Evolutionary conservation across 495 filamentous ascomycete species (phyloP).

Genomic region (Penicillium coffeae): DNA sequence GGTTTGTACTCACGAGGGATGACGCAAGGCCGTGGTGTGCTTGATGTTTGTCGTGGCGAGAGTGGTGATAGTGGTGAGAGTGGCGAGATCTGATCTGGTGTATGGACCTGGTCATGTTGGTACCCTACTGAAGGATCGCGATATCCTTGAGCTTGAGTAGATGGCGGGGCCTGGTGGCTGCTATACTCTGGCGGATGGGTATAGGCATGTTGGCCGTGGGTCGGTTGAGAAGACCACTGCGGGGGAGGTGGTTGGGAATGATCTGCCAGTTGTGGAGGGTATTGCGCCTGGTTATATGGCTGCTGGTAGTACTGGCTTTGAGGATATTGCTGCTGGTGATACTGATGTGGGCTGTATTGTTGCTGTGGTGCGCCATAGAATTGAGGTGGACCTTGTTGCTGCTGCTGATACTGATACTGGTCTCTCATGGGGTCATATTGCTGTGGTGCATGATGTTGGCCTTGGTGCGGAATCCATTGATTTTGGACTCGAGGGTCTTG

Average conservation of each 20-base stretch:
- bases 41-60: neutral
- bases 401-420: neutral
- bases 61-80: neutral
- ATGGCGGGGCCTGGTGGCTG: no score
- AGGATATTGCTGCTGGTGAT: neutral
- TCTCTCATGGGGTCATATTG: no score
- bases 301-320: neutral
- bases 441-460: no score
- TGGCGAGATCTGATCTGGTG: neutral
- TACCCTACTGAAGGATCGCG: no score
- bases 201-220: no score
- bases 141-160: no score
- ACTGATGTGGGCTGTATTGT: no score
- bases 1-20: slow-evolving; percentile 8
- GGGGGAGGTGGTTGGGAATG: neutral
- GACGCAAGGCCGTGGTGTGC: slow-evolving; percentile 2
- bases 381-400: neutral
- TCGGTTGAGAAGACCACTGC: no score
- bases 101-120: no score
- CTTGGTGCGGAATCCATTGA: no score
- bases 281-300: neutral
- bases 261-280: slow-evolving; percentile 1
- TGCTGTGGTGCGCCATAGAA: neutral
- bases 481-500: neutral
- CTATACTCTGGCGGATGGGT: no score